Percentiles rank a stretch among this genome's conserved stretches.
Conservation (phyloP, 1,139 yeast genomes). For the Pichia sp. region DNA sequence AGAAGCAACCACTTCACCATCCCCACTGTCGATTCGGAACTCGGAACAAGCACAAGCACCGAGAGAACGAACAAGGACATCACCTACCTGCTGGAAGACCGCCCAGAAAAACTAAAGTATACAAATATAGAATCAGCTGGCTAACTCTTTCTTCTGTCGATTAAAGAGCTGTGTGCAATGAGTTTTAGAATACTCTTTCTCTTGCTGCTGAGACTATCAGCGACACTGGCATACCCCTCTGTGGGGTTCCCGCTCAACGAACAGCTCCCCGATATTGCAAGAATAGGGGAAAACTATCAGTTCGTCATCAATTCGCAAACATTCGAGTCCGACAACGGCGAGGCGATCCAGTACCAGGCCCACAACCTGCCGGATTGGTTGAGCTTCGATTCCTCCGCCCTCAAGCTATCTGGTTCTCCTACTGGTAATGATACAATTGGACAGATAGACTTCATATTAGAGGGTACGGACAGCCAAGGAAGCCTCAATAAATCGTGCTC, state of each 20-base stretch:
- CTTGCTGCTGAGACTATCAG: slow-evolving; percentile 1
- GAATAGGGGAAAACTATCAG: slow-evolving; percentile 56
- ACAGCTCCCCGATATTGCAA: slow-evolving; percentile 85
- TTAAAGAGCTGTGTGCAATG: neutral
- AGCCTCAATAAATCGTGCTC: slow-evolving; percentile 42
- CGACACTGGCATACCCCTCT: slow-evolving; percentile 36
- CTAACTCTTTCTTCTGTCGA: neutral
- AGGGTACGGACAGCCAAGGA: slow-evolving; percentile 59
- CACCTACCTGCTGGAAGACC: no score
- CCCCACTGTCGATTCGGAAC: neutral
- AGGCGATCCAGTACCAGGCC: slow-evolving; percentile 51
- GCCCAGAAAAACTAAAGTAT: neutral
- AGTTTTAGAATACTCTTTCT: neutral
- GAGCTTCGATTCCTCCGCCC: slow-evolving; percentile 54
- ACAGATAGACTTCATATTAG: slow-evolving; percentile 43
- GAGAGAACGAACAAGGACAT: neutral
- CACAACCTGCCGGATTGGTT: slow-evolving; percentile 73
- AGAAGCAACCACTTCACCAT: neutral
- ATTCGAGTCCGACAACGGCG: slow-evolving; percentile 45
- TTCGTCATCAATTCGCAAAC: slow-evolving; percentile 73
- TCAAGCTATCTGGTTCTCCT: slow-evolving; percentile 73
- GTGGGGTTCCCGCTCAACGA: slow-evolving; percentile 76
- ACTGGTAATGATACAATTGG: slow-evolving; percentile 37
- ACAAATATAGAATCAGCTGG: neutral
- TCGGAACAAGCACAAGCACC: neutral